A percentile compares a stretch with the other conserved stretches of the same genome.
phyloP scores from a whole-genome alignment of 148 eudicot genomes.

The Rhododendron ferrugineum region DNA sequence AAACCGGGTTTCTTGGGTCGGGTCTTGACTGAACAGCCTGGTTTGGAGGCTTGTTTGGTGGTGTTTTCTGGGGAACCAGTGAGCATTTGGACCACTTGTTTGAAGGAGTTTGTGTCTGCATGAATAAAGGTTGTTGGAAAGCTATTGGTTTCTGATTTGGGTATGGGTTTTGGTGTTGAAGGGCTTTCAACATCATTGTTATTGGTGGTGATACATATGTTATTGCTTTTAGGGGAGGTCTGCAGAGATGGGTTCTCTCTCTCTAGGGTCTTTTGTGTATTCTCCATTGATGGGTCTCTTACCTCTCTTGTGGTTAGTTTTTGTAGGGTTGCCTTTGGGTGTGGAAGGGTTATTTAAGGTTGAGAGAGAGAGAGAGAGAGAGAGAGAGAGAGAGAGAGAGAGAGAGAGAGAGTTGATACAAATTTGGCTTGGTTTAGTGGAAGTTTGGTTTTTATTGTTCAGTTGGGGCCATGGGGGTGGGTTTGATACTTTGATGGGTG shows the following conservation, averaged over 20 bases:
- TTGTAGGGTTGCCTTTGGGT: background rate
- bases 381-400: background rate
- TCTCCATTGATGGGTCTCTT: slow-evolving; percentile 4
- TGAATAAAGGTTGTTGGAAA: slow-evolving; percentile 13
- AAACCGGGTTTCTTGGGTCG: slow-evolving; percentile 11
- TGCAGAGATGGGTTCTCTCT: background rate
- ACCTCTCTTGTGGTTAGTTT: background rate
- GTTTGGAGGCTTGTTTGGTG: slow-evolving; percentile 7
- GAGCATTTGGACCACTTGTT: slow-evolving; percentile 14
- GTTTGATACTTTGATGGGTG: background rate
- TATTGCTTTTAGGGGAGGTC: slow-evolving; percentile 2
- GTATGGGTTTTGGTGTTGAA: slow-evolving; percentile 2
- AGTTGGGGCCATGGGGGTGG: background rate
- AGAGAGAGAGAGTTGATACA: background rate
- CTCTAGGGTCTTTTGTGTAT: slow-evolving; percentile 2
- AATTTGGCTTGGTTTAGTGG: background rate
- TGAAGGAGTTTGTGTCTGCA: slow-evolving; percentile 16
- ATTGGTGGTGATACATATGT: background rate
- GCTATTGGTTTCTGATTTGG: slow-evolving; percentile 2
- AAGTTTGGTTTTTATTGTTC: background rate
- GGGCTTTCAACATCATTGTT: background rate
- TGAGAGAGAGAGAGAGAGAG: slow-evolving; percentile 8
- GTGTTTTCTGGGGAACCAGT: slow-evolving; percentile 13
- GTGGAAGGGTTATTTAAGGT: background rate
- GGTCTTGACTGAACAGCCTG: background rate